Percentiles rank a stretch among this genome's conserved stretches.
phyloP scores from a whole-genome alignment of 768 basidiomycete genomes.

The Thelephora ganbajun region DNA sequence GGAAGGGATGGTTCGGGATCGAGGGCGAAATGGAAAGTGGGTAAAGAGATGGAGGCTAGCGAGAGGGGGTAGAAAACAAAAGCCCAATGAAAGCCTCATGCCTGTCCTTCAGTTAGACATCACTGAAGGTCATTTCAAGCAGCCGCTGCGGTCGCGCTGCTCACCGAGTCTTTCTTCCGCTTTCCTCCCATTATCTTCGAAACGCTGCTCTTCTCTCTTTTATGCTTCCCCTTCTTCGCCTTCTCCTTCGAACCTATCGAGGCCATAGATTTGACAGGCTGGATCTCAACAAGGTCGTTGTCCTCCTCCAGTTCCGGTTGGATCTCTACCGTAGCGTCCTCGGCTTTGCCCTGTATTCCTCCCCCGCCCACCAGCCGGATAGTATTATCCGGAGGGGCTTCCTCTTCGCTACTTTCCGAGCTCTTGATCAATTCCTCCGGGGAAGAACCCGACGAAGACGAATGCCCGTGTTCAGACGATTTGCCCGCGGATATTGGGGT shows the following conservation, averaged over 20 bases:
- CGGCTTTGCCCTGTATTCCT: conserved; percentile 26
- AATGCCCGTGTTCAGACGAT: not conserved
- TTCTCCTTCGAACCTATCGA: conserved; percentile 20
- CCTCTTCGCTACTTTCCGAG: not conserved
- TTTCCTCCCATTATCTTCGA: conserved; percentile 26
- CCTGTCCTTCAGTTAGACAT: too few species aligned
- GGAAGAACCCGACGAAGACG: conserved; percentile 5
- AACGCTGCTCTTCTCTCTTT: conserved; percentile 45
- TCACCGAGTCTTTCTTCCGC: conserved; percentile 36
- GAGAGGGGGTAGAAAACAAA: too few species aligned
- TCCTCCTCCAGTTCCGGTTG: conserved; percentile 11
- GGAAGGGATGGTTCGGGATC: too few species aligned
- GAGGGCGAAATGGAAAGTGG: too few species aligned
- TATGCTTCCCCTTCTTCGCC: conserved; percentile 22
- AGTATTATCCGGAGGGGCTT: conserved; percentile 22
- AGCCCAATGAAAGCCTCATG: too few species aligned
- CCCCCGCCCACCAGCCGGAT: conserved; percentile 49
- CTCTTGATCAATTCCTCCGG: conserved; percentile 11
- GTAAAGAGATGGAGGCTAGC: too few species aligned
- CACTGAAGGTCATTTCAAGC: too few species aligned
- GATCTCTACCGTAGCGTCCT: conserved; percentile 17
- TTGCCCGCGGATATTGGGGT: not conserved
- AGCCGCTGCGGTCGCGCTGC: too few species aligned
- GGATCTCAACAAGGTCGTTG: conserved; percentile 19
- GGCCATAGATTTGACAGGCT: conserved; percentile 17